These are phyloP conservation scores for Hysterium pulicare DNA, from an alignment of 2,329 filamentous ascomycete species.

Conservation along the genomic window DNA sequence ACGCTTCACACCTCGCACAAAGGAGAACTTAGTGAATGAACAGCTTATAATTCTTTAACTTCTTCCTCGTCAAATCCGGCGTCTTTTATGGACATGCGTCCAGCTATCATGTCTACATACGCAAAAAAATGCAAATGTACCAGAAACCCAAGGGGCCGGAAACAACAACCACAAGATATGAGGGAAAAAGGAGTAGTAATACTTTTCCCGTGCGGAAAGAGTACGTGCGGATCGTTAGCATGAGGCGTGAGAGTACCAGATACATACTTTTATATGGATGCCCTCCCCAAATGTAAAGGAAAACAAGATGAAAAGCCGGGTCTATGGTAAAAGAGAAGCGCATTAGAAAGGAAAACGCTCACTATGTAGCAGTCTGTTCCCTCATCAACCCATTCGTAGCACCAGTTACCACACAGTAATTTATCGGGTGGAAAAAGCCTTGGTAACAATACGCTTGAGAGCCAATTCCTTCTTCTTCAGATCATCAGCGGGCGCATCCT, in stretches of 20 bases:
- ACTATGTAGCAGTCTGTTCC: not conserved
- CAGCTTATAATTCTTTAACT: not conserved
- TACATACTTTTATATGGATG: not conserved
- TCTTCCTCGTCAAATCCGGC: not conserved
- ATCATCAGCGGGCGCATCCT: constrained; percentile 87
- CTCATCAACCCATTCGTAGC: not conserved
- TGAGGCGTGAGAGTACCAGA: not conserved
- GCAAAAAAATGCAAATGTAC: not conserved
- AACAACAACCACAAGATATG: not conserved
- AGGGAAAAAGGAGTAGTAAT: too few species aligned
- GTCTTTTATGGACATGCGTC: not conserved
- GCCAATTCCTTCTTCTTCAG: constrained; percentile 99
- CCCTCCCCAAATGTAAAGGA: not conserved
- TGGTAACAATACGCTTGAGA: constrained; percentile 96
- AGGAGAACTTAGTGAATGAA: not conserved
- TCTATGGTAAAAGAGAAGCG: not conserved
- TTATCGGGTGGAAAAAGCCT: constrained; percentile 94
- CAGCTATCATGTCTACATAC: not conserved
- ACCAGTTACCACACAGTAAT: constrained; percentile 2
- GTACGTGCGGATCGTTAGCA: not conserved
- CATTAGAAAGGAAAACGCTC: not conserved
- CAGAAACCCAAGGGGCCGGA: too few species aligned
- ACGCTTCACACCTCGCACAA: too few species aligned
- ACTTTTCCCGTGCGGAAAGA: too few species aligned
- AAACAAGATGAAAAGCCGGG: not conserved